Percentiles rank a stretch among this genome's conserved stretches.
phyloP scores from a whole-genome alignment of 768 basidiomycete genomes.

The Phylloporus arenicola region DNA sequence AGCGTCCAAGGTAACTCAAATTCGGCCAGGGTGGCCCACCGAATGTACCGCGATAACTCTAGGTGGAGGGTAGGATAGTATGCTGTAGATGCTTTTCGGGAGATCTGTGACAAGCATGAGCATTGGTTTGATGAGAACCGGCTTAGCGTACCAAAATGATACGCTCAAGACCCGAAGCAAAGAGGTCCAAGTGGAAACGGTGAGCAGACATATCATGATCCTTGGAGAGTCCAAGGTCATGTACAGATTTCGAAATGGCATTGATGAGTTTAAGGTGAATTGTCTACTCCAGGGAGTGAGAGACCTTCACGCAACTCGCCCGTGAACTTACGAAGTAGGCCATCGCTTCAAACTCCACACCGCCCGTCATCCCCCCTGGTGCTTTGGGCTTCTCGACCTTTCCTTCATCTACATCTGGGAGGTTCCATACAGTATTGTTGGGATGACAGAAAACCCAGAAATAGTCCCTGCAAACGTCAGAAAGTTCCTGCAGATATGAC shows the following conservation, averaged over 20 bases:
- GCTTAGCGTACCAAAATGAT: constrained; percentile 67
- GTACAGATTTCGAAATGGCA: constrained; percentile 60
- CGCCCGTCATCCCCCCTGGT: constrained; percentile 97
- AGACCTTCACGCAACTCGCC: not conserved
- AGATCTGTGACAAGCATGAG: constrained; percentile 50
- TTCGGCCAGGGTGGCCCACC: constrained; percentile 55
- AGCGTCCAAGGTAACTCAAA: too few species aligned
- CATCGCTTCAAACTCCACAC: constrained; percentile 98
- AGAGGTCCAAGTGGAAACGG: constrained; percentile 80
- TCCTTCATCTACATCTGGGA: constrained; percentile 76
- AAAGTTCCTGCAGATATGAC: constrained; percentile 75
- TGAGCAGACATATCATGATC: constrained; percentile 74
- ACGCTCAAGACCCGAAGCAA: constrained; percentile 87
- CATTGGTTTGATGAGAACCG: not conserved
- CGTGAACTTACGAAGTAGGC: constrained; percentile 74
- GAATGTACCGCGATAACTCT: constrained; percentile 85
- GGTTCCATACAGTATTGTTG: constrained; percentile 85
- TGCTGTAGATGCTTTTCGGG: constrained; percentile 89
- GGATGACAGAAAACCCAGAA: constrained; percentile 98
- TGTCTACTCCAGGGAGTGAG: constrained; percentile 47
- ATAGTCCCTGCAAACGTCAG: constrained; percentile 88
- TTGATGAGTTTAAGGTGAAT: constrained; percentile 86
- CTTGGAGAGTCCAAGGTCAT: constrained; percentile 57
- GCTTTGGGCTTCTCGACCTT: constrained; percentile 87
- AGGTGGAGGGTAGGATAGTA: constrained; percentile 95